Conservation (phyloP, 352 stramenopile genomes). For the Phytophthora pluvialis region DNA sequence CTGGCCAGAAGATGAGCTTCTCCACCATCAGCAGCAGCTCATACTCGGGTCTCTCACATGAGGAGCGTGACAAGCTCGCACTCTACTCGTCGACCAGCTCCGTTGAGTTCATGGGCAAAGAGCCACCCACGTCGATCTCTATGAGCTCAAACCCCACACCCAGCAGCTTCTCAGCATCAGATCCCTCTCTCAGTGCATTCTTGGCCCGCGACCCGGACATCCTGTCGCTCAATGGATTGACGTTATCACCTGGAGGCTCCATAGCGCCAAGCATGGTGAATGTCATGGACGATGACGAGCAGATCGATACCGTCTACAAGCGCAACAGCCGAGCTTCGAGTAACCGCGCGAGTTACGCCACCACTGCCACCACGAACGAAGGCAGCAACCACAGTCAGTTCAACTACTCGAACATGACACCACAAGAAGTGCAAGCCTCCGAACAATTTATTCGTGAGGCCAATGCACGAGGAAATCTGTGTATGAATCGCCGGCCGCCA, state of each 20-base stretch:
- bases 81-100: conserved; percentile 34
- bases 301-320: conserved; percentile 22
- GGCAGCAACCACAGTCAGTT: conserved; percentile 43
- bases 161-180: conserved; percentile 39
- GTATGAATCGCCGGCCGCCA: conserved; percentile 13
- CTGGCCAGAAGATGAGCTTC: conserved; percentile 45
- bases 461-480: conserved; percentile 11
- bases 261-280: conserved; percentile 15
- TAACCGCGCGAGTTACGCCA: conserved; percentile 33
- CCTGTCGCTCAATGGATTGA: conserved; percentile 45
- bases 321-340: not conserved
- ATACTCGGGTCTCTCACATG: conserved; percentile 47
- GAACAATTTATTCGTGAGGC: conserved; percentile 22
- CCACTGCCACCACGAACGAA: conserved; percentile 35
- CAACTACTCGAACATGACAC: conserved; percentile 35
- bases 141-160: conserved; percentile 16
- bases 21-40: conserved; percentile 57
- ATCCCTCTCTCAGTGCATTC: conserved; percentile 43
- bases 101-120: conserved; percentile 30
- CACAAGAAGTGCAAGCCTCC: conserved; percentile 22
- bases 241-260: conserved; percentile 35
- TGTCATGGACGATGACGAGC: conserved; percentile 33
- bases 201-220: conserved; percentile 49
- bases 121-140: conserved; percentile 3
- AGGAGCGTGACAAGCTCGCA: conserved; percentile 28